Base-by-base conservation (phyloP, 2,329 filamentous ascomycete genomes). In the Fusarium nelsonii region DNA sequence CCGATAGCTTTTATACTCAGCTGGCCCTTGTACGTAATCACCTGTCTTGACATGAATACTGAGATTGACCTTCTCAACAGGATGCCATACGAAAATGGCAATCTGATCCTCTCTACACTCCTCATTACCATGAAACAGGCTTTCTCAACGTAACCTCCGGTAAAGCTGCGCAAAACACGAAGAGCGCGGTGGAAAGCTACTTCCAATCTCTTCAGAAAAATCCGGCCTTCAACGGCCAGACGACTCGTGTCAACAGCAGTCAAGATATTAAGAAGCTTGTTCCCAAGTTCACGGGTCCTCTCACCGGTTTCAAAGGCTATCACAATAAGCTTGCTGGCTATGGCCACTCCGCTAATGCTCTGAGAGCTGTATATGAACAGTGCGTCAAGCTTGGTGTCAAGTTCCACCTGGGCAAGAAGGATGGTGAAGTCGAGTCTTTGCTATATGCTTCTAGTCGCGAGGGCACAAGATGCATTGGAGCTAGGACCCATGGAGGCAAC, bases 131-230 rank as follows among this genome's bases (percentile, higher is more conserved):
- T 4, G 49, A 68, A 36, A 68, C 65, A 9, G 65, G 65, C 3
- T 68, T 68, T 37, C 51, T 68, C 3, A 68, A 68, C 4, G 65
- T 68, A 4, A 69, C 65, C 2, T 68, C 65, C 7, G 53, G 62
- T 1, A 69, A 57, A 0, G 66, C 66, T 0, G 65, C 60, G 0
- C 53, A 62, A 1, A 65, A 69, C 8, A 69, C 65, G 0, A 69
- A 69, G 9, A 49, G 43, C 0, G 65, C 57, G 0, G 55, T 68
- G 2, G 65, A 68, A 14, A 68, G 65, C 4, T 68, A 68, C 0
- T 66, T 66, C 5, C 43, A 60, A 4, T 68, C 65, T 1, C 50
- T 68, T 0, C 65, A 69, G 2, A 61, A 69, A 20, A 66, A 68
- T 1, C n/a, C 55, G 3, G 65, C 65, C 1, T 68, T 68, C 15